phyloP scores from a whole-genome alignment of 352 stramenopile species.

The Globisporangium viniferum region DNA sequence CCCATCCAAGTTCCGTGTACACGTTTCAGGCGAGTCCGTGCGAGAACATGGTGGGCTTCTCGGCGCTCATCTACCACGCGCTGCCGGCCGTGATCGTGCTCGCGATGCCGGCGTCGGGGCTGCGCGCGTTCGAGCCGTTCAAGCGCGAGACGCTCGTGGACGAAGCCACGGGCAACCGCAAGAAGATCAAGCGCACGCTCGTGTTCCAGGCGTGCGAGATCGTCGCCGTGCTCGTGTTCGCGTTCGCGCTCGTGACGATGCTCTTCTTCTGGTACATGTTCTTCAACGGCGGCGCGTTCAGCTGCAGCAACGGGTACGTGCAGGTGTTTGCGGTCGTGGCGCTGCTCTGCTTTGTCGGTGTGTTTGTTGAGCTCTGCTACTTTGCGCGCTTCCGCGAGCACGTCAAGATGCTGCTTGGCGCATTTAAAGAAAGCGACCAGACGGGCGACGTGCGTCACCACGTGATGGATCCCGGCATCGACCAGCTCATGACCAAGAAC shows the following conservation, averaged over 20 bases:
- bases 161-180: slow-evolving; percentile 42
- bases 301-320: slow-evolving; percentile 41
- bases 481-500: slow-evolving; percentile 56
- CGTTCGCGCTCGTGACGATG: slow-evolving; percentile 51
- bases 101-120: slow-evolving; percentile 47
- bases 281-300: slow-evolving; percentile 70
- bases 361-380: slow-evolving; percentile 63
- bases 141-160: slow-evolving; percentile 41
- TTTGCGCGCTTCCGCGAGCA: slow-evolving; percentile 81
- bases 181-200: slow-evolving; percentile 72
- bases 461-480: slow-evolving; percentile 45
- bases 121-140: slow-evolving; percentile 72
- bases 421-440: slow-evolving; percentile 79
- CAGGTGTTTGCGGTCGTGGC: slow-evolving; percentile 53
- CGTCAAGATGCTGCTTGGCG: slow-evolving; percentile 81
- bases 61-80: slow-evolving; percentile 65
- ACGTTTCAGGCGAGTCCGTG: slow-evolving; percentile 65
- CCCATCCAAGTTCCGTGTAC: slow-evolving; percentile 47
- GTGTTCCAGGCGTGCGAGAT: slow-evolving; percentile 74
- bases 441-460: slow-evolving; percentile 69
- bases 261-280: slow-evolving; percentile 83
- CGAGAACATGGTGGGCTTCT: slow-evolving; percentile 80
- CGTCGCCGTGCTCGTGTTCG: slow-evolving; percentile 48
- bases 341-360: slow-evolving; percentile 51
- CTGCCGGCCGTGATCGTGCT: slow-evolving; percentile 59